Conservation (phyloP, 108 stramenopile genomes). For the Pseudonitzschia pungens region DNA sequence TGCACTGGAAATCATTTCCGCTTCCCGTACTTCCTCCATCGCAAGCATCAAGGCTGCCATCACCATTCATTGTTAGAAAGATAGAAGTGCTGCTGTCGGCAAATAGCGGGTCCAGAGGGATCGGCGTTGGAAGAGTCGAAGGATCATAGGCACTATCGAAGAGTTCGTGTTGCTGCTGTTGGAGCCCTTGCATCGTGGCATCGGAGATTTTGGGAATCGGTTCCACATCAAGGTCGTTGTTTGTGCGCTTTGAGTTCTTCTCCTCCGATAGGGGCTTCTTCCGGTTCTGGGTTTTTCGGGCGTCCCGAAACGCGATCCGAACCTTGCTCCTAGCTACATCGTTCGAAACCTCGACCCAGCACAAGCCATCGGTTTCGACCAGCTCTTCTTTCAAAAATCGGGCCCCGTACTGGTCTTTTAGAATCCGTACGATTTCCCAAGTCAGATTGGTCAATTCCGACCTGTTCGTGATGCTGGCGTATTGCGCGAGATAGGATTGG, state of each 20-base stretch:
- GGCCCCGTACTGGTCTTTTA: not conserved
- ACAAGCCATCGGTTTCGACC: not conserved
- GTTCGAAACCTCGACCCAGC: slow-evolving; percentile 27
- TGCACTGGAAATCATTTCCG: too few species aligned
- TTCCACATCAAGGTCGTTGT: too few species aligned
- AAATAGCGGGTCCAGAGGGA: too few species aligned
- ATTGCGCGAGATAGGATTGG: not conserved
- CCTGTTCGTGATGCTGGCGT: not conserved
- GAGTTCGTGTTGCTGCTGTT: too few species aligned
- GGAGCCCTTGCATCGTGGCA: too few species aligned
- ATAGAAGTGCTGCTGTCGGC: too few species aligned
- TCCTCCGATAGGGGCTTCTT: not conserved
- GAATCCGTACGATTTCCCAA: not conserved
- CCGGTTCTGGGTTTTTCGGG: not conserved
- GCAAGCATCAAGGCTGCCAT: too few species aligned
- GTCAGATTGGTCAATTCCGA: not conserved
- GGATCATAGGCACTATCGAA: too few species aligned
- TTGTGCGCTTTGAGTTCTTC: not conserved
- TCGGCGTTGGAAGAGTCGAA: too few species aligned
- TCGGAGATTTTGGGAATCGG: too few species aligned
- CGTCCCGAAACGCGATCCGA: slow-evolving; percentile 19
- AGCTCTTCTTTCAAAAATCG: slow-evolving; percentile 22
- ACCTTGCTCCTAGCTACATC: slow-evolving; percentile 25
- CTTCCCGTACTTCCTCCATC: too few species aligned
- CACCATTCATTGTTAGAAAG: too few species aligned